Evolutionary conservation across 2,329 filamentous ascomycete species (phyloP).

Genomic region (Colletotrichum liaoningense): DNA sequence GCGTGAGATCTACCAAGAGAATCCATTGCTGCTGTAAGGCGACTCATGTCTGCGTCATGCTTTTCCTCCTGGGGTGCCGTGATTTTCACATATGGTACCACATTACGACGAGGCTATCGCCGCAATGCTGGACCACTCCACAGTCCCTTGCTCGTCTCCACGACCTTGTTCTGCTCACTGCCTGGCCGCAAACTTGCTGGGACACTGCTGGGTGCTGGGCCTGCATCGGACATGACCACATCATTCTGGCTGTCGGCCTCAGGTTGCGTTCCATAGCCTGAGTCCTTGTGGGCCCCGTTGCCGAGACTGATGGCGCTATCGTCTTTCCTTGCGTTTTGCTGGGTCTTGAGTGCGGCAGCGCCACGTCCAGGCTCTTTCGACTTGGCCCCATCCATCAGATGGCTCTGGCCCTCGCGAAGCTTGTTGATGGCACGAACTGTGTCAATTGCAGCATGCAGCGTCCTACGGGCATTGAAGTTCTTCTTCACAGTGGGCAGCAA

Average conservation of each 20-base stretch:
- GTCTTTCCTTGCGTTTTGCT: constrained; percentile 49
- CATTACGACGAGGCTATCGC: constrained; percentile 23
- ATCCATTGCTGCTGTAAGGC: not conserved
- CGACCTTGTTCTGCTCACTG: constrained; percentile 64
- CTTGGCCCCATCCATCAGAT: constrained; percentile 71
- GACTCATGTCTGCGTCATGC: not conserved
- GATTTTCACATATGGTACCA: constrained; percentile 2
- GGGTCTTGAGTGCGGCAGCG: constrained; percentile 38
- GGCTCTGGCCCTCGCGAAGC: constrained; percentile 71
- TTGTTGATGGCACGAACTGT: constrained; percentile 79
- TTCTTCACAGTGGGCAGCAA: constrained; percentile 77
- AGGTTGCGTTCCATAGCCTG: constrained; percentile 59
- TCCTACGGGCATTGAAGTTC: constrained; percentile 79
- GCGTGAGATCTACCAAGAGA: not conserved
- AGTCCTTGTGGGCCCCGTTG: constrained; percentile 52
- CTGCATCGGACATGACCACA: constrained; percentile 61
- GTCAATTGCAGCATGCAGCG: constrained; percentile 77
- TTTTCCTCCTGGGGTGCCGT: not conserved
- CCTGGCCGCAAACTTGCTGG: constrained; percentile 67
- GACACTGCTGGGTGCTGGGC: constrained; percentile 45
- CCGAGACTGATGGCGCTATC: constrained; percentile 58
- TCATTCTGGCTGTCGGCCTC: constrained; percentile 50
- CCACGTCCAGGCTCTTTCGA: constrained; percentile 62
- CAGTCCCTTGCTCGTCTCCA: constrained; percentile 73
- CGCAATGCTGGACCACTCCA: constrained; percentile 55